Conservation (phyloP, 805 yeast species). For the Metschnikowia baotianmanensis region DNA sequence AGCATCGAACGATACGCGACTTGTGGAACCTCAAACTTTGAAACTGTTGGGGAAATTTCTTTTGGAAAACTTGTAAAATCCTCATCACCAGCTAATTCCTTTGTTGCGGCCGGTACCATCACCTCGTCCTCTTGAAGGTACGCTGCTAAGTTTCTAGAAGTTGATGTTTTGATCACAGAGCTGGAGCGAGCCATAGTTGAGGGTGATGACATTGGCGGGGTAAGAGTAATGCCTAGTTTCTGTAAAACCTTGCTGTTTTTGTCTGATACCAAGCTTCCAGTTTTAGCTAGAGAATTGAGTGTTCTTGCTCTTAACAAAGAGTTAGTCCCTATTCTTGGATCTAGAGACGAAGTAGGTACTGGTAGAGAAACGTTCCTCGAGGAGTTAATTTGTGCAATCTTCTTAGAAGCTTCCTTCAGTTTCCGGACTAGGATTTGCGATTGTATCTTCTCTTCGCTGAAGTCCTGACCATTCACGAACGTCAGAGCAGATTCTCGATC, state of each 20-base stretch:
- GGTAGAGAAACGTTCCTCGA: slow-evolving; percentile 16
- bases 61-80: background rate
- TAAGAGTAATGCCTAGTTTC: slow-evolving; percentile 36
- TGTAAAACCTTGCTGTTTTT: slow-evolving; percentile 35
- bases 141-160: slow-evolving; percentile 31
- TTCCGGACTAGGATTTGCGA: slow-evolving; percentile 24
- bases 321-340: slow-evolving; percentile 31
- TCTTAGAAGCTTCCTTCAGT: slow-evolving; percentile 31
- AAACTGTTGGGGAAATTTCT: background rate
- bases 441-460: slow-evolving; percentile 24
- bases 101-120: background rate
- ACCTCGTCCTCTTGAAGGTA: slow-evolving; percentile 5
- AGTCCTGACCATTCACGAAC: no score
- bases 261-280: slow-evolving; percentile 15
- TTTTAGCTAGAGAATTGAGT: slow-evolving; percentile 27
- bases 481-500: background rate
- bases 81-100: background rate
- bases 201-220: slow-evolving; percentile 15
- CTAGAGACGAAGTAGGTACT: slow-evolving; percentile 27
- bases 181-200: slow-evolving; percentile 18
- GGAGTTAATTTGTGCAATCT: slow-evolving; percentile 17
- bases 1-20: slow-evolving; percentile 24
- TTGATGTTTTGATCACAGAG: slow-evolving; percentile 34
- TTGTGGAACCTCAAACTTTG: slow-evolving; percentile 1
- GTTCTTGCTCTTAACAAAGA: slow-evolving; percentile 39